A percentile compares a stretch with the other conserved stretches of the same genome.
Conservation (phyloP, 2,329 filamentous ascomycete species). For the Immersiporthe knoxdaviesiana region DNA sequence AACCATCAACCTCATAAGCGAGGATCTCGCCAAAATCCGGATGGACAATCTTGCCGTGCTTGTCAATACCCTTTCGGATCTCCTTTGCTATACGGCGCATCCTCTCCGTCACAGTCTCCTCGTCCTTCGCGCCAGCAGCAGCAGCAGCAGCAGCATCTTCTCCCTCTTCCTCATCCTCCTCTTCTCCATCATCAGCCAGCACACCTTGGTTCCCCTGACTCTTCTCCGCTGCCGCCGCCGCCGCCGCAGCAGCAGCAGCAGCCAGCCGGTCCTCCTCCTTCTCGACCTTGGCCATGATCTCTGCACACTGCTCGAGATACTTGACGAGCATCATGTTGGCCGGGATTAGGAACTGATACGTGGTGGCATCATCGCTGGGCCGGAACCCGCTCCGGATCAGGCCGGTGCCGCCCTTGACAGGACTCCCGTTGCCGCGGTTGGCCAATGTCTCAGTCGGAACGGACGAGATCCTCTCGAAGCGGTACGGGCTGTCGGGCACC, state of each 20-base stretch:
- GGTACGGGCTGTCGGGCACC: slow-evolving; percentile 63
- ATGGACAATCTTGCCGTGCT: slow-evolving; percentile 67
- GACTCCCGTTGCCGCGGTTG: slow-evolving; percentile 71
- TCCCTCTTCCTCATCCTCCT: neutral
- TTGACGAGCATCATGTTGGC: slow-evolving; percentile 72
- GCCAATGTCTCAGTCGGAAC: slow-evolving; percentile 73
- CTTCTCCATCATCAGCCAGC: neutral
- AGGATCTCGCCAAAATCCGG: slow-evolving; percentile 65
- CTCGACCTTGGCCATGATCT: slow-evolving; percentile 38
- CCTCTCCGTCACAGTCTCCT: slow-evolving; percentile 38
- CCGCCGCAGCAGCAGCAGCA: neutral
- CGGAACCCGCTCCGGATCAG: slow-evolving; percentile 78
- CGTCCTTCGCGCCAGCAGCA: slow-evolving; percentile 1
- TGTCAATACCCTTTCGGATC: slow-evolving; percentile 67
- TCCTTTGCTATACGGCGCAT: slow-evolving; percentile 59
- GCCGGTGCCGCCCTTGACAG: slow-evolving; percentile 68
- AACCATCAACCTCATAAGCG: slow-evolving; percentile 67
- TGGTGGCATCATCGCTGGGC: slow-evolving; percentile 78
- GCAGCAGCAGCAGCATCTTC: neutral
- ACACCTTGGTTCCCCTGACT: slow-evolving; percentile 12
- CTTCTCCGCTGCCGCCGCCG: neutral
- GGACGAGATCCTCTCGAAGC: slow-evolving; percentile 69
- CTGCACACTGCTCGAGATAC: slow-evolving; percentile 51
- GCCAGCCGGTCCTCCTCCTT: slow-evolving; percentile 38
- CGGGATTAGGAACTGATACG: slow-evolving; percentile 77